phyloP scores from a whole-genome alignment of 768 basidiomycete species.

The Pleurotus tuber-regium region DNA sequence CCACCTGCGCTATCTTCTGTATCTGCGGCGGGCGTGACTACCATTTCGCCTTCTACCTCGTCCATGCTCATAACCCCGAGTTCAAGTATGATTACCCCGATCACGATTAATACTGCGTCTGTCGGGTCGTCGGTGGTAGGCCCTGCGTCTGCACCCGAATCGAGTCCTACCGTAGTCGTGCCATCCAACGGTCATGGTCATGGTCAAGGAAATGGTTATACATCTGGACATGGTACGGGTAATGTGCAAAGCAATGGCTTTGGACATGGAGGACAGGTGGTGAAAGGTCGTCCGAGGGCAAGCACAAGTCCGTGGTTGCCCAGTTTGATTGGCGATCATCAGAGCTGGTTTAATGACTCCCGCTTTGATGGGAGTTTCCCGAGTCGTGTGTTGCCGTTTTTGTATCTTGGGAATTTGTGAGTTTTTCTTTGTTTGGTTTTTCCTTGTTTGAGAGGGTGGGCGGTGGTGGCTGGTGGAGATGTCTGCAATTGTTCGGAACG shows the following conservation, averaged over 20 bases:
- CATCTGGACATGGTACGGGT: background rate
- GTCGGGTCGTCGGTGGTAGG: background rate
- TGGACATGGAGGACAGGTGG: conserved; percentile 19
- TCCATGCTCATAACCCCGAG: background rate
- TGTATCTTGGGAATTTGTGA: conserved; percentile 93
- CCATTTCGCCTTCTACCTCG: background rate
- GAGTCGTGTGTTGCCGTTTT: conserved; percentile 85
- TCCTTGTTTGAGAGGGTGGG: background rate
- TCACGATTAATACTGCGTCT: conserved; percentile 1
- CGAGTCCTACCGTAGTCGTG: background rate
- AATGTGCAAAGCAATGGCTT: no score
- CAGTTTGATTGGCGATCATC: conserved; percentile 64
- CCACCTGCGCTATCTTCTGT: conserved; percentile 1
- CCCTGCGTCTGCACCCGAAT: background rate
- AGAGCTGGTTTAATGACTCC: conserved; percentile 93
- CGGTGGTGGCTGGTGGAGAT: no score
- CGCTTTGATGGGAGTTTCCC: conserved; percentile 97
- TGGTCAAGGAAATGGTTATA: background rate
- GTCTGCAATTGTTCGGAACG: no score
- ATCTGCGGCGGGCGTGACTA: background rate
- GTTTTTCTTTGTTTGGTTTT: conserved; percentile 32
- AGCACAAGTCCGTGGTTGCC: conserved; percentile 68
- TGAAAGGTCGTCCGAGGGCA: conserved; percentile 61
- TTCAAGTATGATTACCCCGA: background rate
- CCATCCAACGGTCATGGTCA: background rate